phyloP scores from a whole-genome alignment of 2,329 filamentous ascomycete genomes.

The Coniochaeta sp. region DNA sequence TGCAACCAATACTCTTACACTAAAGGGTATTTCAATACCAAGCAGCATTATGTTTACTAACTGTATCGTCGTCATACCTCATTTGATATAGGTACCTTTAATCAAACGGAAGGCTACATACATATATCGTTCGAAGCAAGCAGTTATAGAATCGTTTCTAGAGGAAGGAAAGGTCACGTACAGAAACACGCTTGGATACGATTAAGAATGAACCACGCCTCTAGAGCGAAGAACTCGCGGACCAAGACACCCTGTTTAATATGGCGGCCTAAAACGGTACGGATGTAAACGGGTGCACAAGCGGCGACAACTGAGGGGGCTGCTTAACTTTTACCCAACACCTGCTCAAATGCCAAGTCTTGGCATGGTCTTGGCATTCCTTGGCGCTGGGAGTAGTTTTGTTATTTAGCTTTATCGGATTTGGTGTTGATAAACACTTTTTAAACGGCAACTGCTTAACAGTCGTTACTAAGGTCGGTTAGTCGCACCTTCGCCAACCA shows the following conservation, averaged over 20 bases:
- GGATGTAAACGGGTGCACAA: background rate
- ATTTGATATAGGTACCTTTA: no score
- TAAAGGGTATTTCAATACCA: background rate
- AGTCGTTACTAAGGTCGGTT: conserved; percentile 11
- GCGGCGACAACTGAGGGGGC: conserved; percentile 18
- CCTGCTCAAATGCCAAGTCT: conserved; percentile 14
- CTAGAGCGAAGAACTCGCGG: background rate
- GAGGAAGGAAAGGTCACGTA: no score
- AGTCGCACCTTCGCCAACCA: conserved; percentile 10
- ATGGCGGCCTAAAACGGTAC: conserved; percentile 1
- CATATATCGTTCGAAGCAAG: no score
- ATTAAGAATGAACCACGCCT: no score
- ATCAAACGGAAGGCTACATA: no score
- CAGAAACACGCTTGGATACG: background rate
- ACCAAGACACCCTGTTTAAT: background rate
- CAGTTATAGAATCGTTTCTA: no score
- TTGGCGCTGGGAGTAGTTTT: conserved; percentile 15
- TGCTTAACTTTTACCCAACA: conserved; percentile 26
- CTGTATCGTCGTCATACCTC: no score
- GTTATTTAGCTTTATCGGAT: conserved; percentile 7
- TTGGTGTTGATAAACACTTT: background rate
- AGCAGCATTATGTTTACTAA: background rate
- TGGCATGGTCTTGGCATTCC: conserved; percentile 18
- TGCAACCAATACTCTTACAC: background rate
- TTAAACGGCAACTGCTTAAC: conserved; percentile 4